Base-by-base conservation (phyloP, 495 filamentous ascomycete species). In the Penicillium silybi region DNA sequence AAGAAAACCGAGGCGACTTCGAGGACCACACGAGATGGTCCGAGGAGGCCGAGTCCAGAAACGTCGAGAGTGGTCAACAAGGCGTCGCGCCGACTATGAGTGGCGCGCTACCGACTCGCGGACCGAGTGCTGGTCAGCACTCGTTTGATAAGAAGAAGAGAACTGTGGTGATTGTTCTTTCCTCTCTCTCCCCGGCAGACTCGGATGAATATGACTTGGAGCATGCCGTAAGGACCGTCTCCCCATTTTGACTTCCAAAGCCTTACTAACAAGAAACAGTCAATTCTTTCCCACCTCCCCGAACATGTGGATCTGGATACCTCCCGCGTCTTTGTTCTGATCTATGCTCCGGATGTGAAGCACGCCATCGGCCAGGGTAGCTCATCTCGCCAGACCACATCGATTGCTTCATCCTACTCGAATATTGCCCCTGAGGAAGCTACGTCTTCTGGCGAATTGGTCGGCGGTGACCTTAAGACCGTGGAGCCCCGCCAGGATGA, bases 211-310 rank as follows among this genome's bases (percentile, higher is more conserved):
- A 69, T 78, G 67, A 55, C 56, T 69, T 68, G 23, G 88, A 93
- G 58, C 88, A 93, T 69, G 90, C 89, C 46, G 90, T 95, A 80
- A 67, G 88, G 72, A 37, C 23, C 38, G 22, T 10, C 10, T 17
- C n/a, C 41, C 23, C 26, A 16, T 4, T 20, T n/a, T 43, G 16
- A 20, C 34, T 39, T 25, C 13, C 48, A 42, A 23, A 34, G 23
- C 7, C 17, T 42, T 20, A 19, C 49, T 62, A 37, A 62, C 66
- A 23, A 67, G 55, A 53, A 53, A 38, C 34, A 96, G 90, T 93
- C 91, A 22, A 86, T 97, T 57, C 81, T 97, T 26, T 93, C 89
- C 15, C 88, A 95, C 66, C 85, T 97, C 46, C 89, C 88, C 10
- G 77, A 81, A 56, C 82, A 87, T 44, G 80, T 83, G 45, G 82